Evolutionary conservation across 2,329 filamentous ascomycete species (phyloP).

Genomic region (Sarocladium strictum): DNA sequence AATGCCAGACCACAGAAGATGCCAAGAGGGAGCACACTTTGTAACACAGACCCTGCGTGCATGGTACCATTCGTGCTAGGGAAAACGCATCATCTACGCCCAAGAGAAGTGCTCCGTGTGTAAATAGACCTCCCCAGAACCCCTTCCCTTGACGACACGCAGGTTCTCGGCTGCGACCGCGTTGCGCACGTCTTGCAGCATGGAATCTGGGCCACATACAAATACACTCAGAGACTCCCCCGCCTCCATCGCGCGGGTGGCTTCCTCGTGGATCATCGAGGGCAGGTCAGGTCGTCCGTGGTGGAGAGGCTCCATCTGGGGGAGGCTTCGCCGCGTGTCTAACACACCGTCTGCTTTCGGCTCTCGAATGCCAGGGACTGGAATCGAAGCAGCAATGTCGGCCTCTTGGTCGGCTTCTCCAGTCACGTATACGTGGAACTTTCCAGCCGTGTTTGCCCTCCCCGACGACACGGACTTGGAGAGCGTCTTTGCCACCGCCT

Average conservation of each 20-base stretch:
- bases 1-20: too few relatives aligned
- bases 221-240: slow-evolving; percentile 15
- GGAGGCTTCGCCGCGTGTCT: slow-evolving; percentile 2
- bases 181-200: slow-evolving; percentile 17
- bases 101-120: slow-evolving; percentile 20
- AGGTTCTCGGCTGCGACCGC: slow-evolving; percentile 17
- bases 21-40: too few relatives aligned
- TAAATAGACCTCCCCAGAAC: slow-evolving; percentile 18
- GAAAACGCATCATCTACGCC: slow-evolving; percentile 9
- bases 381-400: neutral
- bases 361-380: neutral
- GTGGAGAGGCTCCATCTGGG: slow-evolving; percentile 10
- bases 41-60: too few relatives aligned
- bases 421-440: neutral
- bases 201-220: slow-evolving; percentile 18
- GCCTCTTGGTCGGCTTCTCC: neutral
- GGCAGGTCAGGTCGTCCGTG: slow-evolving; percentile 15
- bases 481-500: slow-evolving; percentile 11
- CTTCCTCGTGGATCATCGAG: slow-evolving; percentile 4
- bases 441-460: neutral
- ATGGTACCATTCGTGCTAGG: too few relatives aligned
- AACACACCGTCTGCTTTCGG: neutral
- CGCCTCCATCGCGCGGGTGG: neutral
- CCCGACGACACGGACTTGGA: neutral
- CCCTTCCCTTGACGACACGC: slow-evolving; percentile 13